Percentiles rank a stretch among this genome's conserved stretches.
phyloP scores from a whole-genome alignment of 2,329 filamentous ascomycete genomes.

The Ophiostoma ulmi region DNA sequence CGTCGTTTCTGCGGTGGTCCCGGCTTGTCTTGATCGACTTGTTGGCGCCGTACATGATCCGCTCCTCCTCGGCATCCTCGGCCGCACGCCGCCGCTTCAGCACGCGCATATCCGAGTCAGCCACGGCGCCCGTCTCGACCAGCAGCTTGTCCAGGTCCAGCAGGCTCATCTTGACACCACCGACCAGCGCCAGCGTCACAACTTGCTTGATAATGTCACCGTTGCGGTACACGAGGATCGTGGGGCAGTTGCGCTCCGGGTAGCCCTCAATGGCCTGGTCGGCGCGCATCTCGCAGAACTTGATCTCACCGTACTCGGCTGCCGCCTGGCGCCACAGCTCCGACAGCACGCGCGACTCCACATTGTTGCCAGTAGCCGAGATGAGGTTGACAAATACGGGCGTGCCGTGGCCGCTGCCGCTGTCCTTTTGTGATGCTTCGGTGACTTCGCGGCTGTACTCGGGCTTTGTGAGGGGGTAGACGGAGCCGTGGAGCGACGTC shows the following conservation, averaged over 20 bases:
- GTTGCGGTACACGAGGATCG: constrained; percentile 85
- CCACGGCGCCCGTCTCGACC: constrained; percentile 74
- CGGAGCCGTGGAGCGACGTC: constrained; percentile 77
- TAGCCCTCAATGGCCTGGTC: constrained; percentile 95
- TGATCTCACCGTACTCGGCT: constrained; percentile 82
- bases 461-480: constrained; percentile 90
- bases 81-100: constrained; percentile 56
- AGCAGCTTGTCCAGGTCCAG: constrained; percentile 75
- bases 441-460: constrained; percentile 91
- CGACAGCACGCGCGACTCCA: constrained; percentile 75
- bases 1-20: constrained; percentile 25
- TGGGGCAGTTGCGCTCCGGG: constrained; percentile 90
- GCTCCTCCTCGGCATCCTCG: constrained; percentile 57
- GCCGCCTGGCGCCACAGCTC: constrained; percentile 85
- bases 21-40: constrained; percentile 29
- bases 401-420: neutral
- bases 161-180: constrained; percentile 65
- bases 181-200: constrained; percentile 77
- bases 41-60: constrained; percentile 45
- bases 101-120: constrained; percentile 72
- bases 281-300: constrained; percentile 93
- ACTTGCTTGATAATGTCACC: constrained; percentile 88
- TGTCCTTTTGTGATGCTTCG: constrained; percentile 62
- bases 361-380: constrained; percentile 70
- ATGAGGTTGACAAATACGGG: constrained; percentile 75